These are phyloP conservation scores for Dysphania ambrosioides DNA, from an alignment of 148 eudicot genomes.

Conservation along the genomic window DNA sequence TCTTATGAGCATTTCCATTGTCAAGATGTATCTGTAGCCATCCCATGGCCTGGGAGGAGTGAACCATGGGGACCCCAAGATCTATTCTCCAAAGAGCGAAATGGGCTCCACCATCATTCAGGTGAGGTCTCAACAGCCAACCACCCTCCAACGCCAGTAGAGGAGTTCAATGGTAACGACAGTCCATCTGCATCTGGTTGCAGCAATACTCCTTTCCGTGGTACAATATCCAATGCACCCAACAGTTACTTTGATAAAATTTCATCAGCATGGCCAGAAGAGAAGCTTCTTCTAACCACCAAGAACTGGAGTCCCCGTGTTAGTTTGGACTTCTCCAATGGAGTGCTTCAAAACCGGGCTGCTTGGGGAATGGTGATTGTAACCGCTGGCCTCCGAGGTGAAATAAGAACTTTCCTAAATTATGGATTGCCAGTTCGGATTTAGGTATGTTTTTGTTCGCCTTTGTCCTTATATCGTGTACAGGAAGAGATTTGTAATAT, in stretches of 20 bases:
- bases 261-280: constrained; percentile 93
- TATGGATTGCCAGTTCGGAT: constrained; percentile 81
- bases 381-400: constrained; percentile 76
- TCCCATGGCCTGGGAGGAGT: constrained; percentile 74
- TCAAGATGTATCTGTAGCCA: constrained; percentile 74
- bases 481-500: constrained; percentile 55
- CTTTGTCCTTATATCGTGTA: constrained; percentile 39
- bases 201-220: constrained; percentile 55
- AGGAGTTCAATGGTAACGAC: constrained; percentile 47
- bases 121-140: constrained; percentile 49
- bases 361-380: constrained; percentile 97
- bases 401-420: constrained; percentile 81
- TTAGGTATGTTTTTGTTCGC: constrained; percentile 22
- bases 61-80: constrained; percentile 45
- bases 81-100: constrained; percentile 34
- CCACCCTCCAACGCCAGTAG: constrained; percentile 74
- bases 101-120: constrained; percentile 26
- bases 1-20: constrained; percentile 83
- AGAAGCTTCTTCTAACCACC: constrained; percentile 57
- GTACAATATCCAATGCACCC: constrained; percentile 57
- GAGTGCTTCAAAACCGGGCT: constrained; percentile 47
- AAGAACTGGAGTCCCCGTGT: constrained; percentile 61
- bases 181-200: constrained; percentile 40
- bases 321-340: constrained; percentile 65
- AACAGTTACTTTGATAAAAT: constrained; percentile 77